Conservation (phyloP, 2,329 filamentous ascomycete genomes). For the Nothopassalora personata region DNA sequence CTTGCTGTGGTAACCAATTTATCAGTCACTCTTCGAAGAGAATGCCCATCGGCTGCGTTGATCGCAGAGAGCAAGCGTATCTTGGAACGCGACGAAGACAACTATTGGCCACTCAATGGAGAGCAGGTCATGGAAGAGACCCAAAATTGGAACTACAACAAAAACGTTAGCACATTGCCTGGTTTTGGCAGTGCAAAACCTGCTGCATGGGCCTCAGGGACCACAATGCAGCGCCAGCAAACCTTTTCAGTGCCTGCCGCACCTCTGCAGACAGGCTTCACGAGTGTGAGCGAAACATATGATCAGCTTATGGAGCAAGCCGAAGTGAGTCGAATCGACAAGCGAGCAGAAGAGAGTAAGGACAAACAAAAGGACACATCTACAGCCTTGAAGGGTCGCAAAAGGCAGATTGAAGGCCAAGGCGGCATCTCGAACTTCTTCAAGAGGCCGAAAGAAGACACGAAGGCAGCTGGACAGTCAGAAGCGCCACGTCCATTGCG, state of each 20-base stretch:
- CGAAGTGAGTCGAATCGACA: conserved; percentile 25
- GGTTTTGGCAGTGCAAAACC: conserved; percentile 16
- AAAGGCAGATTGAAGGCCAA: conserved; percentile 44
- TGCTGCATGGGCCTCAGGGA: conserved; percentile 15
- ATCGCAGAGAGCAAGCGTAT: conserved; percentile 47
- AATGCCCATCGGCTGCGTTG: conserved; percentile 51
- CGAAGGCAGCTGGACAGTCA: not conserved
- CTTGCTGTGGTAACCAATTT: conserved; percentile 59
- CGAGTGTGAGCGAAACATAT: conserved; percentile 36
- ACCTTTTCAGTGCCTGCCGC: conserved; percentile 27
- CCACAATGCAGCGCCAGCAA: conserved; percentile 25
- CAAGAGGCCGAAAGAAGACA: conserved; percentile 18
- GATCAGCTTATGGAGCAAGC: conserved; percentile 37
- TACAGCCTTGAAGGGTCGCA: conserved; percentile 30
- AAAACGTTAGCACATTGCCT: conserved; percentile 1
- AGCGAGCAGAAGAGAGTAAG: conserved; percentile 16
- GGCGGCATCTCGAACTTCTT: conserved; percentile 52
- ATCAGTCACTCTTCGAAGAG: conserved; percentile 64
- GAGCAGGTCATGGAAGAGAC: conserved; percentile 37
- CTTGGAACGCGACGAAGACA: conserved; percentile 59
- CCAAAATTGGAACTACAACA: conserved; percentile 35
- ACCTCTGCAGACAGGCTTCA: conserved; percentile 29
- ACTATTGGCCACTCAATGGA: conserved; percentile 62
- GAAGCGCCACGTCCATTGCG: not conserved
- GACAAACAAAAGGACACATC: conserved; percentile 13